Evolutionary conservation across 1,139 yeast species (phyloP).

Genomic region (Waltiozyma solani): DNA sequence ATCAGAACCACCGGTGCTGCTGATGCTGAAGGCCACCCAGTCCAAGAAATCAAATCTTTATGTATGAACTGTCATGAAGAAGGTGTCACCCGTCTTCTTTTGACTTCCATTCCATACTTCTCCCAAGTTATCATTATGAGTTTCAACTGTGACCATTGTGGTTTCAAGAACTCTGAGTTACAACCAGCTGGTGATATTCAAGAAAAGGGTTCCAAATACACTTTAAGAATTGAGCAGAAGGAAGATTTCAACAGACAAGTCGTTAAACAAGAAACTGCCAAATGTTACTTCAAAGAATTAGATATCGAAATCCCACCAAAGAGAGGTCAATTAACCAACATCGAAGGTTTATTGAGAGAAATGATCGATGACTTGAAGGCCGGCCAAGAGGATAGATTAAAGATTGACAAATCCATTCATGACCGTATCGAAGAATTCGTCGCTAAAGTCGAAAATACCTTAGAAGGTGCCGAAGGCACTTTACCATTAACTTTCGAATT

Average conservation of each 20-base stretch:
- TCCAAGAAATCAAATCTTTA: conserved; percentile 86
- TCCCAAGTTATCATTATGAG: conserved; percentile 92
- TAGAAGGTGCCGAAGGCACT: conserved; percentile 54
- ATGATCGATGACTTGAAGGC: conserved; percentile 73
- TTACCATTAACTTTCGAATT: conserved; percentile 73
- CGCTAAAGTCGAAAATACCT: conserved; percentile 42
- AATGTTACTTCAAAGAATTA: conserved; percentile 73
- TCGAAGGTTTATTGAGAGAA: conserved; percentile 80
- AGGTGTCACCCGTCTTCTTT: conserved; percentile 73
- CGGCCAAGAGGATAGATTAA: conserved; percentile 75
- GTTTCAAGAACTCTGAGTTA: conserved; percentile 81
- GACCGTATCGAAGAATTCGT: conserved; percentile 68
- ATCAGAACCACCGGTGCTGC: conserved; percentile 48
- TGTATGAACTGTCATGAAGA: conserved; percentile 92
- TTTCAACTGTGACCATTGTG: conserved; percentile 92
- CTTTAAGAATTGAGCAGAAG: conserved; percentile 57
- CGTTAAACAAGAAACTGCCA: conserved; percentile 81
- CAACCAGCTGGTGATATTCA: conserved; percentile 90
- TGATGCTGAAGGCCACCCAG: conserved; percentile 92
- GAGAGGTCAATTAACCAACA: conserved; percentile 85
- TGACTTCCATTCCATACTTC: conserved; percentile 88
- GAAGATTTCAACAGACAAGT: conserved; percentile 84
- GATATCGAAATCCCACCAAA: conserved; percentile 95
- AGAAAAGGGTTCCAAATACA: conserved; percentile 75
- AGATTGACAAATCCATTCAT: conserved; percentile 62